Base-by-base conservation (phyloP, 2,329 filamentous ascomycete species). In the Fusarium liriodendri region DNA sequence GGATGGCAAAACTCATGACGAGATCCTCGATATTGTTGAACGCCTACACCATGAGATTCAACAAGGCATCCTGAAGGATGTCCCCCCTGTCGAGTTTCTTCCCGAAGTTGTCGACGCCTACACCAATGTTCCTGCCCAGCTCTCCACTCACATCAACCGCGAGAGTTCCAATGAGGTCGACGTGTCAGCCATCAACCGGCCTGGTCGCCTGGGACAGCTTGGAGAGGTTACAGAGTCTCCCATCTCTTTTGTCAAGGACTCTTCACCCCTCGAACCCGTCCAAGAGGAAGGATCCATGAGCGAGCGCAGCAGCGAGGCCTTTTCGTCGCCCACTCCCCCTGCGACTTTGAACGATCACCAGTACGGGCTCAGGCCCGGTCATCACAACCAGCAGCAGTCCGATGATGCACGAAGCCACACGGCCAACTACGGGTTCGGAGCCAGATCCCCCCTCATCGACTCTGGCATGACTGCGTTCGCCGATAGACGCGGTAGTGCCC, bases 51-150 rank as follows among this genome's bases (percentile, higher is more conserved):
- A 75, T 0, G 86, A 88, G 54, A 85, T 90, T 59, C 79, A 85
- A 27, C 71, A 79, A 10, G 83, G 84, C 13, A 76, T 78, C 1
- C 78, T 88, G 37, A 80, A 77, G 5, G 84, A 87, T 65, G 86
- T 90, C 2, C 89, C 89, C 0, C 89, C 90, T 69, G 88, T 91
- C 65, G 89, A 91, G 80, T 88, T 91, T 20, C 83, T 91, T 5
- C 88, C 89, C 2, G 87, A 88, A 67, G 88, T 90, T 72, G 81
- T 82, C 16, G 84, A 84, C 38, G 83, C 84, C 11, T 76, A 79
- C 35, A 72, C 72, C 33, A 72, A 71, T 16, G 50, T 59, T n/a
- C 52, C 68, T 37, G 64, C 76, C 27, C 76, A 77, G 64, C 66
- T 72, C 11, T 69, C 76, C 32, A 54, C 54, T 27, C 59, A 66